Evolutionary conservation across 371 early-diverging fungal genomes (phyloP).

Genomic region (Phascolomyces articulosus): DNA sequence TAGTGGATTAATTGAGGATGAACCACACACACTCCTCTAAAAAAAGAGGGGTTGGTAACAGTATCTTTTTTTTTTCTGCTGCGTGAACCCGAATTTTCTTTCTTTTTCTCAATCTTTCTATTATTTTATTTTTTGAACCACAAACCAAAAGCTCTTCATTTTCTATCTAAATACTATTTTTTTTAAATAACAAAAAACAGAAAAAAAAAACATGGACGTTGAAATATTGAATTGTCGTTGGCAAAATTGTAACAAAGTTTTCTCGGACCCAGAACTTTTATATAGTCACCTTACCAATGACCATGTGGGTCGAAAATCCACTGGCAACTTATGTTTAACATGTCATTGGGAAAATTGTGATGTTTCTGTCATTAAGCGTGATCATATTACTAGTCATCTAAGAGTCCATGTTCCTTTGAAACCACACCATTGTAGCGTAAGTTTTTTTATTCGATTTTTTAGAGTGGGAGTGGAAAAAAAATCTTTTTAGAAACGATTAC

Average conservation of each 20-base stretch:
- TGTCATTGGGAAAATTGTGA: conserved; percentile 90
- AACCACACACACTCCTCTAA: too few relatives aligned
- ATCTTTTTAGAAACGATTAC: neutral
- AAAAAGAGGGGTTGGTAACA: too few relatives aligned
- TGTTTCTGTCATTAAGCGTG: conserved; percentile 79
- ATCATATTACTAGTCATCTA: conserved; percentile 94
- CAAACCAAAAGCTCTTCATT: too few relatives aligned
- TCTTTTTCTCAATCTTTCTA: too few relatives aligned
- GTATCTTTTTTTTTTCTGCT: too few relatives aligned
- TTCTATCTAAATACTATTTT: too few relatives aligned
- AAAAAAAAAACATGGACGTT: conserved; percentile 4
- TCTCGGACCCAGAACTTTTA: conserved; percentile 79
- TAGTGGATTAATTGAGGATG: too few relatives aligned
- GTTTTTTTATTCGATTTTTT: neutral
- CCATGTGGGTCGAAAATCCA: conserved; percentile 91
- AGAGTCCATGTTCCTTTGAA: conserved; percentile 92
- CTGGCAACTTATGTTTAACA: conserved; percentile 83
- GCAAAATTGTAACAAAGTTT: conserved; percentile 52
- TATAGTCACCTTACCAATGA: conserved; percentile 84
- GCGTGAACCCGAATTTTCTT: too few relatives aligned
- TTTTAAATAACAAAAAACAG: too few relatives aligned
- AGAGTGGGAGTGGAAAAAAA: neutral
- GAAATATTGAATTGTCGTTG: conserved; percentile 46
- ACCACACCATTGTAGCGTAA: conserved; percentile 79
- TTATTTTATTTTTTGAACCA: too few relatives aligned